phyloP scores from a whole-genome alignment of 78 protist species.

The Protostelium mycophagum region DNA sequence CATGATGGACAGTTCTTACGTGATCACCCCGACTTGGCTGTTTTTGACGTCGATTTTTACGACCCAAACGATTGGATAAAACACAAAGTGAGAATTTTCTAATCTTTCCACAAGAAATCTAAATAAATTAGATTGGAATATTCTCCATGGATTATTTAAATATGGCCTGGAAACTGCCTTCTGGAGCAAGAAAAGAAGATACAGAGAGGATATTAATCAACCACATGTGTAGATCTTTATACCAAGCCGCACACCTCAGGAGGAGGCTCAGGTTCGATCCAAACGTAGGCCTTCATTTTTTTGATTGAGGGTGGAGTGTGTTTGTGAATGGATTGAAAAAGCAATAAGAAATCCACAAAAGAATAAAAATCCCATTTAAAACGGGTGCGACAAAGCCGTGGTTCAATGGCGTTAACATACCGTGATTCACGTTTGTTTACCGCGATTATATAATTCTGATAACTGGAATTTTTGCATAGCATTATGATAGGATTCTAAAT shows the following conservation, averaged over 20 bases:
- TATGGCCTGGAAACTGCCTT: neutral
- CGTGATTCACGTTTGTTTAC: too few relatives aligned
- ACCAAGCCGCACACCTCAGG: neutral
- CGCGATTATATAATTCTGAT: too few relatives aligned
- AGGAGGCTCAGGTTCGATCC: neutral
- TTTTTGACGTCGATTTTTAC: neutral
- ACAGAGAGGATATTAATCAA: neutral
- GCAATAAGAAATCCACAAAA: too few relatives aligned
- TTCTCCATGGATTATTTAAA: neutral
- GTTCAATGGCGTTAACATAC: too few relatives aligned
- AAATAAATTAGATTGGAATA: neutral
- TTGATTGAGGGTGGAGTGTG: too few relatives aligned
- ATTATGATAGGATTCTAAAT: too few relatives aligned
- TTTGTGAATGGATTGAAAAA: too few relatives aligned
- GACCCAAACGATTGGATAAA: neutral
- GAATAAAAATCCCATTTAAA: too few relatives aligned
- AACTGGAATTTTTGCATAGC: too few relatives aligned
- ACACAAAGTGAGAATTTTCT: neutral
- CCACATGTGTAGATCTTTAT: neutral
- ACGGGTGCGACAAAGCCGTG: too few relatives aligned
- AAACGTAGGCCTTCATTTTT: neutral
- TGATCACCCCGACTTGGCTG: neutral
- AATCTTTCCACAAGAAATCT: neutral
- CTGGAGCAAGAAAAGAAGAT: neutral
- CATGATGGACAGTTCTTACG: neutral